Percentiles rank a stretch among this genome's conserved stretches.
These are phyloP conservation scores for Apophysomyces elegans DNA, from an alignment of 371 early-diverging fungal genomes.

Conservation along the genomic window DNA sequence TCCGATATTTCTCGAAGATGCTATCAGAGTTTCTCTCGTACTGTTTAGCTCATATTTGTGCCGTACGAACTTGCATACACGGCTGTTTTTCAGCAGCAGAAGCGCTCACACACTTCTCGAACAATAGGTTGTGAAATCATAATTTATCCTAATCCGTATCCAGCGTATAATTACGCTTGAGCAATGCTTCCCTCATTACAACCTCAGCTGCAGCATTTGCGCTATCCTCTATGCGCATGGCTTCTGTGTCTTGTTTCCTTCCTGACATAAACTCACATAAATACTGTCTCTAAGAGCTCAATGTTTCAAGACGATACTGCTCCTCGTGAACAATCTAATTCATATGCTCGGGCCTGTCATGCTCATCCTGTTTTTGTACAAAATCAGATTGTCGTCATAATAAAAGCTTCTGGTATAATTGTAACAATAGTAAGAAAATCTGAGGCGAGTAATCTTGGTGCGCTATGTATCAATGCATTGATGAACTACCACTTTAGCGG, in stretches of 20 bases:
- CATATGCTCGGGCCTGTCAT: constrained; percentile 13
- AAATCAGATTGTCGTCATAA: too few relatives aligned
- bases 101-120: constrained; percentile 14
- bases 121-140: neutral
- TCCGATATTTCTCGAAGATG: constrained; percentile 18
- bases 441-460: too few relatives aligned
- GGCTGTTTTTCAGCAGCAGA: constrained; percentile 26
- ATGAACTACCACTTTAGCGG: too few relatives aligned
- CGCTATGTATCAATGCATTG: too few relatives aligned
- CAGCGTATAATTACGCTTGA: neutral
- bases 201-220: too few relatives aligned
- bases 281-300: constrained; percentile 8
- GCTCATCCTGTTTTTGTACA: neutral
- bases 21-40: constrained; percentile 22
- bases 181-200: neutral
- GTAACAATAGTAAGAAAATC: too few relatives aligned
- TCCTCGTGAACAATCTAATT: constrained; percentile 15
- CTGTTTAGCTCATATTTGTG: constrained; percentile 2
- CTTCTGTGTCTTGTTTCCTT: neutral
- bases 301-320: constrained; percentile 12
- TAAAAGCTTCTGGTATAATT: too few relatives aligned
- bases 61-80: constrained; percentile 25
- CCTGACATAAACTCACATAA: neutral
- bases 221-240: too few relatives aligned
- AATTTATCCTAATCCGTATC: neutral